These are phyloP conservation scores for Linderniella brevidens DNA, from an alignment of 257 asterid genomes.

Conservation along the genomic window DNA sequence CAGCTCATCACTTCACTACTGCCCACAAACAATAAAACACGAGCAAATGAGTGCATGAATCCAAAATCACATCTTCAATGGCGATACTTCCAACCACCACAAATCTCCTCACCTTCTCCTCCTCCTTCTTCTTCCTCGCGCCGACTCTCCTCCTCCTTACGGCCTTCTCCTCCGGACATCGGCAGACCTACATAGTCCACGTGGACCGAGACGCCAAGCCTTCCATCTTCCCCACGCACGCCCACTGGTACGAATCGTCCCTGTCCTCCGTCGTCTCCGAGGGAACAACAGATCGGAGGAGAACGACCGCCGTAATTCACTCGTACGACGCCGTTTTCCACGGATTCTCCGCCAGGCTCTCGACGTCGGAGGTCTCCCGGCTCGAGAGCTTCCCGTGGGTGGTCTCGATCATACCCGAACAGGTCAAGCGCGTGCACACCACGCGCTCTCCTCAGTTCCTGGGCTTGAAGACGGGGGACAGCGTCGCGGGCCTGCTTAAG, in stretches of 20 bases:
- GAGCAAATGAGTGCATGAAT: neutral
- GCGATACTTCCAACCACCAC: neutral
- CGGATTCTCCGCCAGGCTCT: slow-evolving; percentile 64
- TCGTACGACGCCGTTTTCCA: slow-evolving; percentile 50
- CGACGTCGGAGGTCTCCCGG: slow-evolving; percentile 24
- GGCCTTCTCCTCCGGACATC: neutral
- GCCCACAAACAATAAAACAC: too few species aligned
- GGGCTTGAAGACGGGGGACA: slow-evolving; percentile 42
- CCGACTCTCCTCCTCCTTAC: too few species aligned
- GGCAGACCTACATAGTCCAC: slow-evolving; percentile 34
- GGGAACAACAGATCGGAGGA: slow-evolving; percentile 1
- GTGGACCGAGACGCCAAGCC: slow-evolving; percentile 52
- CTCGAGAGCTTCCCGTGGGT: slow-evolving; percentile 23
- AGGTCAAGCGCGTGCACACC: slow-evolving; percentile 53
- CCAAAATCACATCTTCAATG: neutral
- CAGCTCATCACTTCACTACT: too few species aligned
- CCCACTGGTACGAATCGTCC: slow-evolving; percentile 50
- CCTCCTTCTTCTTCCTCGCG: too few species aligned
- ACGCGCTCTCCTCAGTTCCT: slow-evolving; percentile 85
- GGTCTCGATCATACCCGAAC: slow-evolving; percentile 56
- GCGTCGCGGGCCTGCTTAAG: slow-evolving; percentile 37
- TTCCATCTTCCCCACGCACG: slow-evolving; percentile 45
- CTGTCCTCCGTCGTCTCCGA: slow-evolving; percentile 21
- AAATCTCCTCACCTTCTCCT: too few species aligned
- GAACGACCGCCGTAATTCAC: slow-evolving; percentile 19